Base-by-base conservation (phyloP, 225 moss, liverwort and hornwort genomes). In the Rhytidiadelphus loreus region DNA sequence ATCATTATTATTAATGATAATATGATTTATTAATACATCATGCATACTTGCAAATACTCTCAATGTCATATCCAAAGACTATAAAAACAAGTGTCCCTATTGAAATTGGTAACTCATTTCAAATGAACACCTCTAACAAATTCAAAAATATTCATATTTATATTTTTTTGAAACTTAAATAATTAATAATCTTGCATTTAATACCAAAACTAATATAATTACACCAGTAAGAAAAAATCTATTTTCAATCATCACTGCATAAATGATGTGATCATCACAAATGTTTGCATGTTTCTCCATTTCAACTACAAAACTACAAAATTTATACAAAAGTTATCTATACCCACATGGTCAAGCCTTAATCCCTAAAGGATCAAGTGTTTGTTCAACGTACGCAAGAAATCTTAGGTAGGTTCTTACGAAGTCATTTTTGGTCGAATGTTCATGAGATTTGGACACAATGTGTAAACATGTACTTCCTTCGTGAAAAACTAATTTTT, bases 31-130 rank as follows among this genome's bases (percentile, higher is more conserved):
- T 37, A 25, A 55, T 77, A 1, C 11, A n/a, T 56, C 11, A 26
- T 78, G 4, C 1, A 0, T 37, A 78, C 16, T 56, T n/a, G 1
- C 6, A n/a, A 78, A n/a, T n/a, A n/a, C 1, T 25, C 3, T 15
- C 77, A 56, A 77, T n/a, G n/a, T 25, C 2, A 37, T 37, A 77
- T n/a, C 16, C 3, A 77, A 37, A 55, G 24, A 24, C 9, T 15
- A 14, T 24, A 55, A 13, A 23, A 55, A 2, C 9, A 76, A 37
- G 37, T 74, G 7, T 48, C 32, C 46, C 16, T 28, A 17, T 15
- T 32, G 21, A 74, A 32, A 75, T 50, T 32, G 0, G 12, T 50
- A 4, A 19, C 1, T 74, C 4, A 2, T 74, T 2, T 56, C 10
- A 56, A 56, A 78, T 17, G 3, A 56, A 39, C 1, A 57, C 26